phyloP scores from a whole-genome alignment of 2,329 filamentous ascomycete species.

The Botrytis cinerea region DNA sequence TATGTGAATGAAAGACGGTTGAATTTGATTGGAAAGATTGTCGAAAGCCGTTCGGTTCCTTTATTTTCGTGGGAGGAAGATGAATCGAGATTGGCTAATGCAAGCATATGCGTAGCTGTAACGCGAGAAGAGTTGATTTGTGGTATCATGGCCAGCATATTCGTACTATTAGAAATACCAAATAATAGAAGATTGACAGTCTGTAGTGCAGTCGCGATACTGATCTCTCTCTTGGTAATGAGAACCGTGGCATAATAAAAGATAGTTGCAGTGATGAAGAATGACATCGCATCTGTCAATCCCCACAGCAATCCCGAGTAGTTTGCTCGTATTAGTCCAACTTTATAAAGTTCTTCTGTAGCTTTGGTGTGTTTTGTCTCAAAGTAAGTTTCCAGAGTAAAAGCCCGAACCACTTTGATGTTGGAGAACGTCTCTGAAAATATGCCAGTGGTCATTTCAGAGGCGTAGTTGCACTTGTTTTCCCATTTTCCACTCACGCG shows the following conservation, averaged over 20 bases:
- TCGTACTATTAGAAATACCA: constrained; percentile 70
- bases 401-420: constrained; percentile 73
- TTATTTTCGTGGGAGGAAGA: constrained; percentile 33
- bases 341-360: constrained; percentile 52
- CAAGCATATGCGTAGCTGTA: constrained; percentile 71
- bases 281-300: constrained; percentile 70
- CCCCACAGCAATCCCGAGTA: constrained; percentile 75
- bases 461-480: constrained; percentile 61
- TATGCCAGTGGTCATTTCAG: constrained; percentile 60
- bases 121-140: constrained; percentile 75
- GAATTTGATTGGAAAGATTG: constrained; percentile 53
- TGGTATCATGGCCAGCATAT: constrained; percentile 73
- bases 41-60: constrained; percentile 52
- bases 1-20: constrained; percentile 71
- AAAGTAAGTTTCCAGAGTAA: constrained; percentile 76
- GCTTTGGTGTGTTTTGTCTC: constrained; percentile 59
- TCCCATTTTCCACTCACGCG: constrained; percentile 72
- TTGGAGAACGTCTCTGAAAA: constrained; percentile 76
- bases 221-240: constrained; percentile 52
- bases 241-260: constrained; percentile 80
- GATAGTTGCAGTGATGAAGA: constrained; percentile 74
- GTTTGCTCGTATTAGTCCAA: constrained; percentile 66
- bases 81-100: constrained; percentile 62
- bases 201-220: constrained; percentile 63
- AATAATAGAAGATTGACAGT: constrained; percentile 85